Conservation (phyloP, 176 grass and related monocot species). For the Eragrostis nindensis region DNA sequence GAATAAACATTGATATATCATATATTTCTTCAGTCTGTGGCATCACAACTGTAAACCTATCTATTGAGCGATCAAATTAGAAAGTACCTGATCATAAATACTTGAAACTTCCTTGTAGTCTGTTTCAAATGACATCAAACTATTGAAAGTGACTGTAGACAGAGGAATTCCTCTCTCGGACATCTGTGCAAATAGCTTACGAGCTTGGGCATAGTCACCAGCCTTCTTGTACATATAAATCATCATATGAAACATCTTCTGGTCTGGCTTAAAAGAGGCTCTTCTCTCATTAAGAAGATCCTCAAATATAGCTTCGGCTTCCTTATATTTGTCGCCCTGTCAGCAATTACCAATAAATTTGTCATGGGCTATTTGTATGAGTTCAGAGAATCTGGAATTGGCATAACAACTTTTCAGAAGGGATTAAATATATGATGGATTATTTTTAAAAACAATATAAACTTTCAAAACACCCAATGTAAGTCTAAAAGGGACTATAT, state of each 20-base stretch:
- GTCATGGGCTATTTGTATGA: not conserved
- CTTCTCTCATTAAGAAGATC: conserved; percentile 80
- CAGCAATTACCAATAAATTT: conserved; percentile 44
- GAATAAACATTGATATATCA: not conserved
- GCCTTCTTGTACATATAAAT: conserved; percentile 98
- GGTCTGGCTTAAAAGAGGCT: conserved; percentile 82
- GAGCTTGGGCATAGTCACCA: conserved; percentile 70
- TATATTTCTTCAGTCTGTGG: conserved; percentile 26
- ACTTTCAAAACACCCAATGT: not conserved
- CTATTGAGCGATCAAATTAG: conserved; percentile 17
- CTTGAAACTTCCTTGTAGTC: conserved; percentile 94
- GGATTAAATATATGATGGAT: not conserved
- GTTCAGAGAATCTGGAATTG: conserved; percentile 13
- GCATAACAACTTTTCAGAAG: conserved; percentile 14
- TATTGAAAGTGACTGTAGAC: conserved; percentile 92
- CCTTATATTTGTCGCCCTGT: conserved; percentile 74
- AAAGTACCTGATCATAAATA: conserved; percentile 95
- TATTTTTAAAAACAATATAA: not conserved
- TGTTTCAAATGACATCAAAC: conserved; percentile 96
- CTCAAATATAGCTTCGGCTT: conserved; percentile 79
- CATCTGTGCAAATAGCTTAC: conserved; percentile 81
- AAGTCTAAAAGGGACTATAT: not conserved
- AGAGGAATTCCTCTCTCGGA: conserved; percentile 72
- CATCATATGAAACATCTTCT: conserved; percentile 99
- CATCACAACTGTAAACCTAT: conserved; percentile 2